Evolutionary conservation across 78 protist genomes (phyloP).

Genomic region (Dictyostelium firmibasis): DNA sequence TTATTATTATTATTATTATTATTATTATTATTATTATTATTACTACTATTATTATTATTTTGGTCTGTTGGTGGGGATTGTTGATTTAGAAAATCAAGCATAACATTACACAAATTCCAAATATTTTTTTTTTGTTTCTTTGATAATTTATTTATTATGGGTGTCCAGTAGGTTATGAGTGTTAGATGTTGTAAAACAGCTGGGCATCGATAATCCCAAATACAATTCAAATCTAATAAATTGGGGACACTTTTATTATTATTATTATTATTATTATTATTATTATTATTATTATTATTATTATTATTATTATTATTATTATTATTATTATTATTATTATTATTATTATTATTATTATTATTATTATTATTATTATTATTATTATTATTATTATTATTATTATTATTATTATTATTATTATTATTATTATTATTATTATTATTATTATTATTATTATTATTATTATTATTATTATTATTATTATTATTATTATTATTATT

Average conservation of each 20-base stretch:
- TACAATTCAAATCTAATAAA: background rate
- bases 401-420: too few relatives aligned
- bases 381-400: too few relatives aligned
- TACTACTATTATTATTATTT: background rate
- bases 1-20: background rate
- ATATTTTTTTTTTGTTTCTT: constrained; percentile 4
- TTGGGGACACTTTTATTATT: background rate
- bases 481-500: too few relatives aligned
- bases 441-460: too few relatives aligned
- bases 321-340: background rate
- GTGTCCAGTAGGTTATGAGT: background rate
- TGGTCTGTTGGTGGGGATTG: background rate
- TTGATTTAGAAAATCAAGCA: background rate
- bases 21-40: background rate
- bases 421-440: too few relatives aligned
- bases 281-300: background rate
- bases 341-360: background rate
- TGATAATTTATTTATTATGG: constrained; percentile 21
- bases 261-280: background rate
- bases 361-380: too few relatives aligned
- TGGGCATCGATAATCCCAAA: constrained; percentile 20
- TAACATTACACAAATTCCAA: constrained; percentile 12
- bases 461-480: too few relatives aligned
- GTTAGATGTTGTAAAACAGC: constrained; percentile 32
- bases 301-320: background rate